Percentiles rank a stretch among this genome's conserved stretches.
Evolutionary conservation across 768 basidiomycete genomes (phyloP).

Genomic region (Mycena indigotica): DNA sequence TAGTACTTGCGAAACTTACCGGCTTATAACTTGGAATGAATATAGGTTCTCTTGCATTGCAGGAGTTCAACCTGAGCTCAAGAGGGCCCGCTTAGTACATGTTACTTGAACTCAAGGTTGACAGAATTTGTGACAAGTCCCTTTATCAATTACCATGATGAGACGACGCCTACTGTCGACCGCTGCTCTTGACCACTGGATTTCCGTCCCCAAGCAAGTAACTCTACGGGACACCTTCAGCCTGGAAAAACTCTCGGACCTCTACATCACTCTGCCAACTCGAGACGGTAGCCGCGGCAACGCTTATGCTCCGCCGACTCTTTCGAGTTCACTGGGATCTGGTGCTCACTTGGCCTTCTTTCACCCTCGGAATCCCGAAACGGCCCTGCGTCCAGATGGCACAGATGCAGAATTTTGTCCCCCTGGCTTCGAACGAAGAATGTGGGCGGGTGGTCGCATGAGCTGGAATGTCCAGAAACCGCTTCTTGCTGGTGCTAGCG

Average conservation of each 20-base stretch:
- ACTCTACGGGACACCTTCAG: constrained; percentile 52
- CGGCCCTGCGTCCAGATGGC: constrained; percentile 59
- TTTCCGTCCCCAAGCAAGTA: constrained; percentile 47
- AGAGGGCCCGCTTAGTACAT: too few relatives aligned
- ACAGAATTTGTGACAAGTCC: too few relatives aligned
- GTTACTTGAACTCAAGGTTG: too few relatives aligned
- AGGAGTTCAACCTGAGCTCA: too few relatives aligned
- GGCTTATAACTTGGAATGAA: too few relatives aligned
- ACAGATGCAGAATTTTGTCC: constrained; percentile 74
- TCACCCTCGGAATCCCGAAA: constrained; percentile 63
- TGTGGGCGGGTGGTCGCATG: constrained; percentile 81
- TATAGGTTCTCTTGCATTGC: too few relatives aligned
- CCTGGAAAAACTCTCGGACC: constrained; percentile 59
- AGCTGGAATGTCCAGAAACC: constrained; percentile 54
- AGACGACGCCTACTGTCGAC: background rate
- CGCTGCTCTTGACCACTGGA: constrained; percentile 54
- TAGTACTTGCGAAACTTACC: too few relatives aligned
- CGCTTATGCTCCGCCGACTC: constrained; percentile 44
- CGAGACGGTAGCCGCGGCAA: constrained; percentile 55
- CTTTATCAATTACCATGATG: background rate
- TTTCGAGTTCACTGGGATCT: constrained; percentile 49
- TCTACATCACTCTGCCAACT: constrained; percentile 71
- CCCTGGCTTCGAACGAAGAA: constrained; percentile 69
- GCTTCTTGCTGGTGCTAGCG: constrained; percentile 55
- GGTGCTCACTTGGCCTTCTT: constrained; percentile 79